These are phyloP conservation scores for Juncus effusus DNA, from an alignment of 176 grass and related monocot species.

Conservation along the genomic window DNA sequence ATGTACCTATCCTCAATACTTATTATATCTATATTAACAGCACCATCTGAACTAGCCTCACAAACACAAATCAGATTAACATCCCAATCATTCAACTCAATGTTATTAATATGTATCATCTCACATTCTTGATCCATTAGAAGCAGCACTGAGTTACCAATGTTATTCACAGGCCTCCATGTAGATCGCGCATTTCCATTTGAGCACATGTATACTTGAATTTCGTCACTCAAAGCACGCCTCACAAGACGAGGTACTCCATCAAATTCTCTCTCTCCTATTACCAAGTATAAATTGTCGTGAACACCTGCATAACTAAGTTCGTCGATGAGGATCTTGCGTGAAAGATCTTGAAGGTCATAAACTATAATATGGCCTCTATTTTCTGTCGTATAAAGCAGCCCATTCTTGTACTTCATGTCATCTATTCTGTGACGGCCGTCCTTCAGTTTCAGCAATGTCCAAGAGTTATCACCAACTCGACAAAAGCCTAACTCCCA, in stretches of 20 bases:
- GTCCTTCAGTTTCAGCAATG: not conserved
- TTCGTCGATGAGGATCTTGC: not conserved
- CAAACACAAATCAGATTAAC: constrained; percentile 1
- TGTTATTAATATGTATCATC: not conserved
- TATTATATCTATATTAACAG: too few relatives aligned
- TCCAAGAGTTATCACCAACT: constrained; percentile 3
- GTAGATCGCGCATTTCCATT: not conserved
- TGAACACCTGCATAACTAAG: not conserved
- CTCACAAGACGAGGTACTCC: not conserved
- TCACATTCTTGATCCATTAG: not conserved
- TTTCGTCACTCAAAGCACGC: not conserved
- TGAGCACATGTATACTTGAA: constrained; percentile 3
- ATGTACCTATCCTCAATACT: too few relatives aligned
- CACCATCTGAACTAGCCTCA: too few relatives aligned
- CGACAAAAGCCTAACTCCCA: constrained; percentile 7
- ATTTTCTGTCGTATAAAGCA: not conserved
- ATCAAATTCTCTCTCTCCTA: not conserved
- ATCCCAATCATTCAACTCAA: not conserved
- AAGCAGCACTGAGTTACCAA: constrained; percentile 9
- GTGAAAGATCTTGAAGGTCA: not conserved
- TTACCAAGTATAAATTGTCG: not conserved
- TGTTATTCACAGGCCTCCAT: constrained; percentile 6
- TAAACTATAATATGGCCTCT: not conserved
- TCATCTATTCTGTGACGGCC: not conserved
- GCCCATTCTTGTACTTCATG: not conserved